phyloP scores from a whole-genome alignment of 2,329 filamentous ascomycete species.

The Claviceps digitariae region DNA sequence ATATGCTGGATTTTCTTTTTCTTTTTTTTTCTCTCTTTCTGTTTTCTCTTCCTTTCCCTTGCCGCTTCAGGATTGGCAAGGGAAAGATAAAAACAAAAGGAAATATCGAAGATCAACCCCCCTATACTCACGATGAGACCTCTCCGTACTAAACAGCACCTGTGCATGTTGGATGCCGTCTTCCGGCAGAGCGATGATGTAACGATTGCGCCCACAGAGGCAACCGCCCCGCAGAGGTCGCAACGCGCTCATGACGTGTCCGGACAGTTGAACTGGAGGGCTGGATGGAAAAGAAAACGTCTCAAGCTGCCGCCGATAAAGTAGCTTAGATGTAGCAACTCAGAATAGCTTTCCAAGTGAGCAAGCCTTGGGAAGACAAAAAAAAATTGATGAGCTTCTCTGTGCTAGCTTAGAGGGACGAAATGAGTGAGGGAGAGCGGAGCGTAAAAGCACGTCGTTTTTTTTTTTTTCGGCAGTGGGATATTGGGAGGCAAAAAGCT shows the following conservation, averaged over 20 bases:
- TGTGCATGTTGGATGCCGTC: constrained; percentile 42
- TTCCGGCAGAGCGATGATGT: constrained; percentile 57
- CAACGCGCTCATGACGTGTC: constrained; percentile 27
- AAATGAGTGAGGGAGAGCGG: constrained; percentile 1
- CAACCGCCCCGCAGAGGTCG: constrained; percentile 61
- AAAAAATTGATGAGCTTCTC: neutral
- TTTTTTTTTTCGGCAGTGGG: neutral
- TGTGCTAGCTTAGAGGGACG: neutral
- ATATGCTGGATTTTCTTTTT: neutral
- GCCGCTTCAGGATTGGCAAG: neutral
- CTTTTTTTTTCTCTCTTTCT: neutral
- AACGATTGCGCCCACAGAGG: constrained; percentile 75
- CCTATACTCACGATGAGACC: constrained; percentile 55
- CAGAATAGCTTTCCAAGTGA: neutral
- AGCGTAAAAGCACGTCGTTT: neutral
- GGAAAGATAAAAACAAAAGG: neutral
- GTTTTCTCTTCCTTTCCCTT: neutral
- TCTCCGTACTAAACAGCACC: constrained; percentile 62
- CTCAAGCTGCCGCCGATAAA: neutral
- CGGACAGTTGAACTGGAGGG: neutral
- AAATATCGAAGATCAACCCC: neutral
- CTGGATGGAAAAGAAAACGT: neutral
- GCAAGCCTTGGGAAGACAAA: neutral
- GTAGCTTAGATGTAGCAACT: neutral
- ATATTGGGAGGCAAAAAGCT: neutral